A percentile compares a stretch with the other conserved stretches of the same genome.
Conservation (phyloP, 2,329 filamentous ascomycete species). For the Fusarium mundagurra region DNA sequence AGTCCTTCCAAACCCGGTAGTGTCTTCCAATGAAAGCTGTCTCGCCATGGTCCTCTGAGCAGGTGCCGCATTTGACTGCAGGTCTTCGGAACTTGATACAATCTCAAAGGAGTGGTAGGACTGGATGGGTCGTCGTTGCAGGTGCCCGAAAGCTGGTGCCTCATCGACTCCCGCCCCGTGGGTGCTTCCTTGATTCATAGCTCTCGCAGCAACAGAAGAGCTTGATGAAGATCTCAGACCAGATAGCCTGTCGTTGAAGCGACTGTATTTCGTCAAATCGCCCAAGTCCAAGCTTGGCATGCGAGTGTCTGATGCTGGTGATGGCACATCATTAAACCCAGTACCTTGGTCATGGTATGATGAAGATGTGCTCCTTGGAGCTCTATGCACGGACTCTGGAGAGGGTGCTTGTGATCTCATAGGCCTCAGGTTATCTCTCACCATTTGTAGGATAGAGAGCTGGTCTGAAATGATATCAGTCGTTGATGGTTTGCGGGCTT, state of each 20-base stretch:
- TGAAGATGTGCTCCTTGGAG: conserved; percentile 45
- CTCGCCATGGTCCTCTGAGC: conserved; percentile 13
- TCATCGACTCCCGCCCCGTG: conserved; percentile 41
- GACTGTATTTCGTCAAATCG: conserved; percentile 45
- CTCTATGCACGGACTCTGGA: conserved; percentile 1
- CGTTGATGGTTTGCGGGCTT: background rate
- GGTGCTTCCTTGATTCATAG: conserved; percentile 21
- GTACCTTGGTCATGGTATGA: conserved; percentile 43
- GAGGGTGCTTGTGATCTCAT: conserved; percentile 19
- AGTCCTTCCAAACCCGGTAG: background rate
- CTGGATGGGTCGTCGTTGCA: conserved; percentile 36
- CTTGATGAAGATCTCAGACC: conserved; percentile 44
- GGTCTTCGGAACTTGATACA: conserved; percentile 41
- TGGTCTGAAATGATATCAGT: conserved; percentile 33
- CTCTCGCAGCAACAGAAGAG: conserved; percentile 20
- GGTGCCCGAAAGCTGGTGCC: conserved; percentile 37
- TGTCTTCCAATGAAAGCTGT: background rate
- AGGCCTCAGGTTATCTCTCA: conserved; percentile 23
- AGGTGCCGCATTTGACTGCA: conserved; percentile 17
- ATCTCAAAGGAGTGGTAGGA: conserved; percentile 43
- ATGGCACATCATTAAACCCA: conserved; percentile 37
- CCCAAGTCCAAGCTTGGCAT: conserved; percentile 42
- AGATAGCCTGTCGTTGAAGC: conserved; percentile 43
- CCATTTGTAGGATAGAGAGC: conserved; percentile 22
- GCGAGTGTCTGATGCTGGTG: conserved; percentile 39